A percentile compares a stretch with the other conserved stretches of the same genome.
Evolutionary conservation across 208 protist species (phyloP).

Genomic region (Trypanosoma conorhini): DNA sequence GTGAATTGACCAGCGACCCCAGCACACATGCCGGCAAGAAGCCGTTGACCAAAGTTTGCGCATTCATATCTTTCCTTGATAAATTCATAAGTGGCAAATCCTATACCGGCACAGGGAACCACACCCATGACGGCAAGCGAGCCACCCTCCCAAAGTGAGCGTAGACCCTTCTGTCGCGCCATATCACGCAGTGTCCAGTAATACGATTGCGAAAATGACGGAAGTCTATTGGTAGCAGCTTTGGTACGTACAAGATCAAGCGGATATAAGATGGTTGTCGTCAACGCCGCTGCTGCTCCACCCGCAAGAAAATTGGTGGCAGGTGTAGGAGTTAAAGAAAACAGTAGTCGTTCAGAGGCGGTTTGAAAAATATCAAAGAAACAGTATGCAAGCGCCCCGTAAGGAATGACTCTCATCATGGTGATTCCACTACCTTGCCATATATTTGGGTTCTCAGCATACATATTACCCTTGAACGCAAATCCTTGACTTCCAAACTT

Average conservation of each 20-base stretch:
- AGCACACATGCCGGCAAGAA: conserved; percentile 67
- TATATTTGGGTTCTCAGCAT: conserved; percentile 71
- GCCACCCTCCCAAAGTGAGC: conserved; percentile 78
- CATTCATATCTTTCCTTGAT: conserved; percentile 72
- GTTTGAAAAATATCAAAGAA: conserved; percentile 92
- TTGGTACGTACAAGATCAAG: conserved; percentile 90
- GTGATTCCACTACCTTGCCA: conserved; percentile 91
- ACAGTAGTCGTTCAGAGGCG: conserved; percentile 63
- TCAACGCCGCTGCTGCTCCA: conserved; percentile 77
- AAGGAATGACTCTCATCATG: conserved; percentile 93
- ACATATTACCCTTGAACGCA: conserved; percentile 45
- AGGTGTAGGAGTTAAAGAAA: conserved; percentile 67
- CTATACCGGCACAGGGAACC: conserved; percentile 81
- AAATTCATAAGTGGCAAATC: conserved; percentile 90
- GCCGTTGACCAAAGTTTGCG: conserved; percentile 62
- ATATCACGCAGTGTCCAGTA: conserved; percentile 75
- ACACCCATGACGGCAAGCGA: conserved; percentile 90
- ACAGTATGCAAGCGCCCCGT: conserved; percentile 92
- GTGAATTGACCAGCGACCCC: conserved; percentile 73
- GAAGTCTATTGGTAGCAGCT: conserved; percentile 37
- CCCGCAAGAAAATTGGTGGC: conserved; percentile 84
- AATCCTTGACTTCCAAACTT: conserved; percentile 32
- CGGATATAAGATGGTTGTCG: conserved; percentile 89
- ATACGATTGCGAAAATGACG: conserved; percentile 61
- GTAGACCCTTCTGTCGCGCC: conserved; percentile 48